Percentiles rank a stretch among this genome's conserved stretches.
Conservation (phyloP, 306 rosid genomes). For the Ochetophila trinervis region DNA sequence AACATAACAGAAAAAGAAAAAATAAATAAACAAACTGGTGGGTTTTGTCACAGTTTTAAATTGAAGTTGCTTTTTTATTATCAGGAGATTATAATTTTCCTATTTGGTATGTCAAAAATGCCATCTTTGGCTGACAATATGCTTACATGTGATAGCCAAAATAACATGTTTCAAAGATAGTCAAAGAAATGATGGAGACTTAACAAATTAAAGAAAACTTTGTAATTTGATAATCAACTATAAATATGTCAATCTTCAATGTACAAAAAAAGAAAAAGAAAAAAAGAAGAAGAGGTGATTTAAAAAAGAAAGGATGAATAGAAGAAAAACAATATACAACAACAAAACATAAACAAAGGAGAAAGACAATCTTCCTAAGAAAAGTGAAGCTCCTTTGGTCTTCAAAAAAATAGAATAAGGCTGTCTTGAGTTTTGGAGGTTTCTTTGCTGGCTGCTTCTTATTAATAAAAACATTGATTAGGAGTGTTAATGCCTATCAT, state of each 20-base stretch:
- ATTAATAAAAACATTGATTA: constrained; percentile 17
- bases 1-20: too few relatives aligned
- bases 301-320: background rate
- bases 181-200: constrained; percentile 6
- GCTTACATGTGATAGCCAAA: background rate
- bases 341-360: constrained; percentile 8
- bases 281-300: constrained; percentile 8
- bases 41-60: too few relatives aligned
- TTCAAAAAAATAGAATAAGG: constrained; percentile 17
- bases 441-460: constrained; percentile 32
- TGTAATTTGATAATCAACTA: too few relatives aligned
- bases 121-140: too few relatives aligned
- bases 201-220: background rate
- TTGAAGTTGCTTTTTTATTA: too few relatives aligned
- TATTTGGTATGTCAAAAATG: too few relatives aligned
- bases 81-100: too few relatives aligned
- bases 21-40: too few relatives aligned
- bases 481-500: constrained; percentile 24
- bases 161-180: background rate
- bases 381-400: constrained; percentile 24
- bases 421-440: constrained; percentile 29
- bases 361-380: constrained; percentile 11
- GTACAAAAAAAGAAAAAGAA: too few relatives aligned
- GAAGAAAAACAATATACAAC: background rate
- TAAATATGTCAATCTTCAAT: background rate